phyloP scores from a whole-genome alignment of 768 basidiomycete genomes.

The Kwoniella sp. region DNA sequence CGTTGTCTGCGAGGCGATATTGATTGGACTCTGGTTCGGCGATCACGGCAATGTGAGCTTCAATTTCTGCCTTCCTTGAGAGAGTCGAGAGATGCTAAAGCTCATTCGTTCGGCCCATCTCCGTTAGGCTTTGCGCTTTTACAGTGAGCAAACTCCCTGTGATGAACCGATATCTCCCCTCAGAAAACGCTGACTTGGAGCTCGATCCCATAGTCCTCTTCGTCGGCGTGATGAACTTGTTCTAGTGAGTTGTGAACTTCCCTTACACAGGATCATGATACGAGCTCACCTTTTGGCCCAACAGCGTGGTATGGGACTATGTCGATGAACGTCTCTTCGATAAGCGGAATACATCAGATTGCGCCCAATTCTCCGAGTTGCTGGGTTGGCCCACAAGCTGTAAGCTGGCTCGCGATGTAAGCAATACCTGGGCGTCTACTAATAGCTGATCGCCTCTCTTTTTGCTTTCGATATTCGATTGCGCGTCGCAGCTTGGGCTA shows the following conservation, averaged over 20 bases:
- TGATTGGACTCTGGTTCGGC: constrained; percentile 94
- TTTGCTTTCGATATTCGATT: too few species aligned
- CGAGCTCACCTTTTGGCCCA: neutral
- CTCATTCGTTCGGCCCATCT: too few species aligned
- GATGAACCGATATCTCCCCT: too few species aligned
- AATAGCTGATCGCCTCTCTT: too few species aligned
- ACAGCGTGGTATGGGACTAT: constrained; percentile 81
- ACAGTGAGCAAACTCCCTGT: constrained; percentile 66
- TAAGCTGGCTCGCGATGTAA: too few species aligned
- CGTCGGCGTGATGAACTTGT: constrained; percentile 54
- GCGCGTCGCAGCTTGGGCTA: constrained; percentile 70
- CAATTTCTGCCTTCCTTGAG: too few species aligned
- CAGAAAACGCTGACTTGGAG: too few species aligned
- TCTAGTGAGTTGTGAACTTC: constrained; percentile 60
- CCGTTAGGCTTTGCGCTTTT: constrained; percentile 62
- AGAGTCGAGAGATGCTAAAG: too few species aligned
- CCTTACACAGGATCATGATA: too few species aligned
- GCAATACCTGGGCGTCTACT: too few species aligned
- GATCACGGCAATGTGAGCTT: constrained; percentile 72
- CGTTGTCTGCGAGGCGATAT: constrained; percentile 75
- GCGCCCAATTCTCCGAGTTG: constrained; percentile 80
- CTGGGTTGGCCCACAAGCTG: constrained; percentile 58
- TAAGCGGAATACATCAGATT: constrained; percentile 89
- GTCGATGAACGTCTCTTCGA: constrained; percentile 93
- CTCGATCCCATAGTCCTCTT: constrained; percentile 38